phyloP scores from a whole-genome alignment of 179 eudicot genomes.

The Pouteria campechiana region DNA sequence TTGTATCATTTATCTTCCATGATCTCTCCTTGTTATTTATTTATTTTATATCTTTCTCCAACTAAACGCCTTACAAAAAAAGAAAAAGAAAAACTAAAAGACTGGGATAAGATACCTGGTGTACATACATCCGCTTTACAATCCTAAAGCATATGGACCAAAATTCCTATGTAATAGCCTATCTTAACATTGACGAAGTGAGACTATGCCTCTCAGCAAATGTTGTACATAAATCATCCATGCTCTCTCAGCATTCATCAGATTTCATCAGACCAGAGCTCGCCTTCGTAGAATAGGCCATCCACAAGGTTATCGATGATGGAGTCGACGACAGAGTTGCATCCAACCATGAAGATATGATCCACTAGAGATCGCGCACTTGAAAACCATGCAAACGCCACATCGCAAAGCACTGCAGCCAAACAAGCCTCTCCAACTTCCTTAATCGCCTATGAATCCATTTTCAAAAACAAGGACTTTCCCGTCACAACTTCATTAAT shows the following conservation, averaged over 20 bases:
- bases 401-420: conserved; percentile 53
- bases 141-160: no score
- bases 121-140: no score
- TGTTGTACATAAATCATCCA: no score
- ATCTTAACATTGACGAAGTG: no score
- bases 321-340: conserved; percentile 69
- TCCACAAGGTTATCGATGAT: conserved; percentile 76
- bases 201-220: no score
- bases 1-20: no score
- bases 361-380: conserved; percentile 61
- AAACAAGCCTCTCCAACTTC: conserved; percentile 61
- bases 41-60: no score
- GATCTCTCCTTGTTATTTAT: no score
- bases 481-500: conserved; percentile 60
- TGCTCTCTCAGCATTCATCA: conserved; percentile 9
- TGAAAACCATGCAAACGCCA: conserved; percentile 64
- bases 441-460: conserved; percentile 52
- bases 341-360: conserved; percentile 43
- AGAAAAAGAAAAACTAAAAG: not conserved
- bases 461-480: conserved; percentile 70
- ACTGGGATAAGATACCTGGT: conserved; percentile 3
- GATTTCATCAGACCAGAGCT: conserved; percentile 33
- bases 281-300: conserved; percentile 64
- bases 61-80: no score
- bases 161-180: no score